Conservation (phyloP, 2,329 filamentous ascomycete species). For the Elsinoe perseae region DNA sequence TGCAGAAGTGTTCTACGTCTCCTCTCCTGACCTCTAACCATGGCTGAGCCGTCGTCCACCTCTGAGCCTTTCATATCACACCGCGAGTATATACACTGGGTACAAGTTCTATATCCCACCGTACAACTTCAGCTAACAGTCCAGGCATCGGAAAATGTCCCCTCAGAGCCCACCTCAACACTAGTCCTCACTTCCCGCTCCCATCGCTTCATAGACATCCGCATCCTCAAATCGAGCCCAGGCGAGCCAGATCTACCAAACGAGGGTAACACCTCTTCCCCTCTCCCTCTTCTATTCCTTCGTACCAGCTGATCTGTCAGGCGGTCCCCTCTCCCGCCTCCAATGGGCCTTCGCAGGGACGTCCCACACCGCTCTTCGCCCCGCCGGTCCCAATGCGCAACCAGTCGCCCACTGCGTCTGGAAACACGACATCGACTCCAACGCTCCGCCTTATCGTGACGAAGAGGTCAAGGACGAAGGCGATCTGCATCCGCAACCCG, state of each 20-base stretch:
- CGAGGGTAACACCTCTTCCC: conserved; percentile 12
- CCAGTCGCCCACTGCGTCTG: conserved; percentile 36
- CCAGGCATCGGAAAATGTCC: conserved; percentile 26
- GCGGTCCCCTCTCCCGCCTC: conserved; percentile 34
- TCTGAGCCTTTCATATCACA: conserved; percentile 42
- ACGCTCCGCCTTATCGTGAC: conserved; percentile 26
- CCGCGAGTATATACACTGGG: conserved; percentile 53
- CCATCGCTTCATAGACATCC: conserved; percentile 54
- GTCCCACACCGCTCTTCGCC: conserved; percentile 35
- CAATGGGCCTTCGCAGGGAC: conserved; percentile 61
- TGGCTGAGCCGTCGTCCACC: conserved; percentile 8
- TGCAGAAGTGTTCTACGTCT: no score
- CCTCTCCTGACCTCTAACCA: background rate
- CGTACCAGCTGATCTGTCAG: conserved; percentile 18
- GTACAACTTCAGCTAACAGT: background rate
- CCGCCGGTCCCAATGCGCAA: conserved; percentile 8
- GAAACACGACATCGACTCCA: conserved; percentile 55
- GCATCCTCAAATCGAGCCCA: conserved; percentile 37
- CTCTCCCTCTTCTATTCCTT: background rate
- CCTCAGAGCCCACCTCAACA: conserved; percentile 56
- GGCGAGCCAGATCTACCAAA: conserved; percentile 21
- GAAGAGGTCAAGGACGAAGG: conserved; percentile 48
- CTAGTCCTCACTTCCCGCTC: conserved; percentile 55
- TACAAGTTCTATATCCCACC: background rate
- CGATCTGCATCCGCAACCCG: conserved; percentile 42